Evolutionary conservation across 495 filamentous ascomycete species (phyloP), one percentile per base, ranked within the genome.

Genomic region (Cetradonia linearis): DNA sequence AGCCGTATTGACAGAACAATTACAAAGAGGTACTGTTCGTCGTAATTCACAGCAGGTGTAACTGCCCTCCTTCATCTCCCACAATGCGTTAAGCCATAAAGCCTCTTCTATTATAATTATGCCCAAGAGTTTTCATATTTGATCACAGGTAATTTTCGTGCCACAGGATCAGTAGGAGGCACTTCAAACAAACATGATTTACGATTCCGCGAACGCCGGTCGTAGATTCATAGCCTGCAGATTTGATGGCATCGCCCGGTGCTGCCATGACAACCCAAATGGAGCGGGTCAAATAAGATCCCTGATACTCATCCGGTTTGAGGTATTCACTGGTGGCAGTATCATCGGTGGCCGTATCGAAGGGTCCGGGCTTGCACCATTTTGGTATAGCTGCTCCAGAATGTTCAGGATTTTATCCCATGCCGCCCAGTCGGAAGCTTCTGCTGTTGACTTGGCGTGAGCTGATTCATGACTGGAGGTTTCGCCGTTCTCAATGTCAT

Each of bases 371-470:
- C 42, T 42, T 31, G 53, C 53, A 50, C 18, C 16, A 36, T 63
- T 71, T 65, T 71, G 67, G 66, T 65, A 71, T 68, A 71, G 55
- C 40, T 53, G 38, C 38, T 65, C 46, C 13, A 67, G 52, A 46
- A 37, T 56, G 14, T 31, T 27, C 27, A 53, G 8, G 36, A 33
- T 47, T 20, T 57, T 59, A 25, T 67, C 63, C 64, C 63, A 62
- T 54, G 42, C 56, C 65, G 67, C 67, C 68, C 64, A 67, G 59
- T 66, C 66, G 65, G 65, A 65, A 63, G 70, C 63, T 62, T 74
- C 66, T 67, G 65, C 58, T 62, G 58, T 49, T 62, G 60, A 47
- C 27, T 27, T 61, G 27, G 46, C 28, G 55, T 46, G 38, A 31
- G 44, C 16, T 10, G 47, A 31, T 23, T 27, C 40, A 40, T 52